Percentiles rank a stretch among this genome's conserved stretches.
These are phyloP conservation scores for Paraphaeosphaeria sporulosa DNA, from an alignment of 2,329 filamentous ascomycete species.

Conservation along the genomic window DNA sequence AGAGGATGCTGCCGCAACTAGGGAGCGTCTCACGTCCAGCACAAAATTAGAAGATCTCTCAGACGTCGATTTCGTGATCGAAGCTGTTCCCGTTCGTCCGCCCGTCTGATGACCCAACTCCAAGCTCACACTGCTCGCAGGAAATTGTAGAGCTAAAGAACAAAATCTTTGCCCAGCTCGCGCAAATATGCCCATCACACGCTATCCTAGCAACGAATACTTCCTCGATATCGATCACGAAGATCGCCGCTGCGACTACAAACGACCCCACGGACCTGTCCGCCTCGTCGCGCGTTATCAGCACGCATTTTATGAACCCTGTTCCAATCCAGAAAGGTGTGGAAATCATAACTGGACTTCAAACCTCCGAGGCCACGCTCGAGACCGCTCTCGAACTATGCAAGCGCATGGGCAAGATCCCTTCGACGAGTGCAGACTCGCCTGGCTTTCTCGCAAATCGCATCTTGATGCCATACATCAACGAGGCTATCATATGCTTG, in stretches of 20 bases:
- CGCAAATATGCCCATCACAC: conserved; percentile 80
- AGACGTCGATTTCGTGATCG: conserved; percentile 94
- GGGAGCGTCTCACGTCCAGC: conserved; percentile 72
- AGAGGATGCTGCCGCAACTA: conserved; percentile 77
- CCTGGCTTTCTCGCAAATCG: conserved; percentile 96
- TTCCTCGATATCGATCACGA: conserved; percentile 97
- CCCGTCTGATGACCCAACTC: neutral
- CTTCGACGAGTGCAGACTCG: conserved; percentile 85
- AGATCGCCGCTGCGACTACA: conserved; percentile 87
- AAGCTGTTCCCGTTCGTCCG: conserved; percentile 75
- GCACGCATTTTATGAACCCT: conserved; percentile 99
- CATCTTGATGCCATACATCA: conserved; percentile 99
- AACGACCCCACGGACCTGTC: conserved; percentile 79
- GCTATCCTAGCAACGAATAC: conserved; percentile 97
- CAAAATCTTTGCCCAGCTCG: conserved; percentile 84
- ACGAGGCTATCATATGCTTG: conserved; percentile 94
- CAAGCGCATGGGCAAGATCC: conserved; percentile 89
- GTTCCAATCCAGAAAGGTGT: conserved; percentile 97
- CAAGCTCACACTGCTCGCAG: conserved; percentile 22
- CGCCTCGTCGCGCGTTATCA: conserved; percentile 85
- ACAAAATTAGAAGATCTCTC: conserved; percentile 79
- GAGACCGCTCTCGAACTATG: conserved; percentile 86
- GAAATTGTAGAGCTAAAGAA: conserved; percentile 89
- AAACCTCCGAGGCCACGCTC: conserved; percentile 84
- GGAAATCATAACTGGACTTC: conserved; percentile 93